Percentiles rank a stretch among this genome's conserved stretches.
phyloP scores from a whole-genome alignment of 2,329 filamentous ascomycete species.

The Cordyceps javanica region DNA sequence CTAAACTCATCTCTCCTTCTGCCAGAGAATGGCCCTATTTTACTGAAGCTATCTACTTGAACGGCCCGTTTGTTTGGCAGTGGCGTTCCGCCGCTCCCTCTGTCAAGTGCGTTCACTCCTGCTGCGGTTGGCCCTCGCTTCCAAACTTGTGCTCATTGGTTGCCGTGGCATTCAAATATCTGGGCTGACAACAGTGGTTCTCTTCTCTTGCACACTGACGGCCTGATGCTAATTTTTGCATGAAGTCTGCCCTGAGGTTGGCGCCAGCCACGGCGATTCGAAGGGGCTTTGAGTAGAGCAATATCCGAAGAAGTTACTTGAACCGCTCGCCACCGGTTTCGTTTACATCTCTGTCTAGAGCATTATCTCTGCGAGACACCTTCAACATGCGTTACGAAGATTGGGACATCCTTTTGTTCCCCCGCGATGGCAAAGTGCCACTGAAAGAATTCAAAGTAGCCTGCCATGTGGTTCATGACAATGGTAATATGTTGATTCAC shows the following conservation, averaged over 20 bases:
- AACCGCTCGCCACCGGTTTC: background rate
- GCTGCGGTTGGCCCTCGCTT: background rate
- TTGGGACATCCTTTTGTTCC: conserved; percentile 82
- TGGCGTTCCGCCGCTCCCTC: background rate
- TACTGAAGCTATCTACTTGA: background rate
- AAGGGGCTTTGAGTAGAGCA: background rate
- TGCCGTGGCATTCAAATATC: background rate
- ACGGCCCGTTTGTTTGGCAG: background rate
- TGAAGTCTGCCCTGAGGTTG: background rate
- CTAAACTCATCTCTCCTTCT: background rate
- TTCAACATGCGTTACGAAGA: conserved; percentile 72
- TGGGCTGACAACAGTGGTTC: background rate
- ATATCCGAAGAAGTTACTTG: background rate
- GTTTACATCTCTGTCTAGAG: background rate
- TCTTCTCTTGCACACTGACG: background rate
- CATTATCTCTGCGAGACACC: background rate
- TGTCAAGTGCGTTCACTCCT: conserved; percentile 2
- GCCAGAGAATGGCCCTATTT: background rate
- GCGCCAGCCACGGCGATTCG: background rate
- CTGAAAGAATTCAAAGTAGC: conserved; percentile 77
- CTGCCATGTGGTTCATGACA: conserved; percentile 61
- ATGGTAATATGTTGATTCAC: conserved; percentile 24
- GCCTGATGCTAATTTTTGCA: background rate
- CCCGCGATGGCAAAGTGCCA: conserved; percentile 58
- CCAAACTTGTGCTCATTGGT: background rate